Conservation (phyloP, 2,329 filamentous ascomycete genomes). For the Cytospora schulzeri region DNA sequence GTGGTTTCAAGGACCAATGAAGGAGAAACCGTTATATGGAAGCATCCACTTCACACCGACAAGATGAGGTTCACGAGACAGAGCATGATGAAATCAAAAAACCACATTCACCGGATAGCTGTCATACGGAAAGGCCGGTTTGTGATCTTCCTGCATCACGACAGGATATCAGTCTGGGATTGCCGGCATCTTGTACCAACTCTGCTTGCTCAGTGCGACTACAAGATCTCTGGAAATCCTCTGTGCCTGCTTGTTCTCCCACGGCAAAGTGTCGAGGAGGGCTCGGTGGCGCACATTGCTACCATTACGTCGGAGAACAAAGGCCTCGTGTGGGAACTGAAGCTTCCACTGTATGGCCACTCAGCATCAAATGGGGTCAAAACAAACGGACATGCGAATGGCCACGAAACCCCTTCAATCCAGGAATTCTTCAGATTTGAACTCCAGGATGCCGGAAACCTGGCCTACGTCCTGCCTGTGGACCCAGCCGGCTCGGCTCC, state of each 20-base stretch:
- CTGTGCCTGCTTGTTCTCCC: conserved; percentile 80
- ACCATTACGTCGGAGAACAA: conserved; percentile 77
- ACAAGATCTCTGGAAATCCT: conserved; percentile 67
- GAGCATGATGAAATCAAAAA: conserved; percentile 66
- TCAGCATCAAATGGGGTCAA: conserved; percentile 25
- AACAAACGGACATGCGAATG: conserved; percentile 36
- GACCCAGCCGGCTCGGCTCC: conserved; percentile 79
- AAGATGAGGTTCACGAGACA: conserved; percentile 64
- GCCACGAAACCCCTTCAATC: conserved; percentile 46
- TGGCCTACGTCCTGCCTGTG: conserved; percentile 74
- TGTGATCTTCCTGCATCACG: conserved; percentile 76
- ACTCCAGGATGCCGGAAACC: conserved; percentile 59
- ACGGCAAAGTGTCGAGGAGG: conserved; percentile 56
- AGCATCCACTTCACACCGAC: conserved; percentile 57
- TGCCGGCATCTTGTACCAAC: conserved; percentile 62
- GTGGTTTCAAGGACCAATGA: conserved; percentile 78
- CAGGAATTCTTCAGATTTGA: conserved; percentile 72
- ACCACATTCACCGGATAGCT: conserved; percentile 79
- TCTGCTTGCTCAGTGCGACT: conserved; percentile 61
- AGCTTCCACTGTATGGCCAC: conserved; percentile 53
- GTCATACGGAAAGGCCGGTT: conserved; percentile 77
- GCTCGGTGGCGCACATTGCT: conserved; percentile 70
- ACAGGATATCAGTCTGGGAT: conserved; percentile 77
- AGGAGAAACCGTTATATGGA: conserved; percentile 84
- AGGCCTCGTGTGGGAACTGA: conserved; percentile 80